phyloP scores from a whole-genome alignment of 169 alveolate species.

The Theileria annulata region DNA sequence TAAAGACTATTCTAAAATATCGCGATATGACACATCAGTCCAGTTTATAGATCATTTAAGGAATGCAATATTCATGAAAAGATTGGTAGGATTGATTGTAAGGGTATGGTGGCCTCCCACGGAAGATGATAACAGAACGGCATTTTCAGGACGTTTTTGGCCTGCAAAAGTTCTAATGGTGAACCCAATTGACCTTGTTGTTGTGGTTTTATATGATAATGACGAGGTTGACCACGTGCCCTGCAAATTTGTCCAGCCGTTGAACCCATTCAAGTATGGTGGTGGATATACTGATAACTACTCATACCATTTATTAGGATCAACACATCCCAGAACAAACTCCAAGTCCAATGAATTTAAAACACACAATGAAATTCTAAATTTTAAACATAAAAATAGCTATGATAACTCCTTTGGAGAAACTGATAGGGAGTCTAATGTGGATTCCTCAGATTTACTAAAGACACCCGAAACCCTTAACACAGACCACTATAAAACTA shows the following conservation, averaged over 20 bases:
- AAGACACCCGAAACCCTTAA: not conserved
- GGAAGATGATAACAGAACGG: constrained; percentile 52
- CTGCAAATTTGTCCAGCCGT: constrained; percentile 52
- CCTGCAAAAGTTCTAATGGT: constrained; percentile 69
- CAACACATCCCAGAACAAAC: not conserved
- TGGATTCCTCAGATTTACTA: not conserved
- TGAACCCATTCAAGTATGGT: constrained; percentile 41
- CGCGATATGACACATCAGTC: constrained; percentile 13
- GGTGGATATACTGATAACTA: constrained; percentile 40
- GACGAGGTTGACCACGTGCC: constrained; percentile 63
- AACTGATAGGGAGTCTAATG: not conserved
- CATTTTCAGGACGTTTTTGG: constrained; percentile 69
- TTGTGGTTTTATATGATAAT: constrained; percentile 67
- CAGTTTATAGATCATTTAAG: constrained; percentile 48
- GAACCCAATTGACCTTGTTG: constrained; percentile 64
- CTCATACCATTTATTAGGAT: not conserved
- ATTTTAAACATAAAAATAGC: no score
- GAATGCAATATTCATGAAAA: constrained; percentile 37
- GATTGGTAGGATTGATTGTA: constrained; percentile 40
- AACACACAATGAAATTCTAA: not conserved
- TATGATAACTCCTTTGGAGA: no score
- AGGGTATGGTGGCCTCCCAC: constrained; percentile 72
- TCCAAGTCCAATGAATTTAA: not conserved
- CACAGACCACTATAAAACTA: no score
- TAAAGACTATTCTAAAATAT: not conserved